Percentiles rank a stretch among this genome's conserved stretches.
phyloP scores from a whole-genome alignment of 2,329 filamentous ascomycete genomes.

The Hypoxylon sp. region DNA sequence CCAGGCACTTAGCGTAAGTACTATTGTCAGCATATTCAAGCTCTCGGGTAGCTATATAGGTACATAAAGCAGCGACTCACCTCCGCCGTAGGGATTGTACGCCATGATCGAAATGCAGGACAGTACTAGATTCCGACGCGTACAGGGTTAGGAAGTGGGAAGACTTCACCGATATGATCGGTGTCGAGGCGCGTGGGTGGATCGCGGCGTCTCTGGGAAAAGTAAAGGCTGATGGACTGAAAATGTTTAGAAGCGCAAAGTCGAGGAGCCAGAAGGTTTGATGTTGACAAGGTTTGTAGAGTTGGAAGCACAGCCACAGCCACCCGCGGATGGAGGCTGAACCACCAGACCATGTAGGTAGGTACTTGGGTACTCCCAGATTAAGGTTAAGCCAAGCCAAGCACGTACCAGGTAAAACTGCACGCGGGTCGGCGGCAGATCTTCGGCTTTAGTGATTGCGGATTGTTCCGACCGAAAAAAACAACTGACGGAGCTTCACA shows the following conservation, averaged over 20 bases:
- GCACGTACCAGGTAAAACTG: neutral
- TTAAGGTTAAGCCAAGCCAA: conserved; percentile 10
- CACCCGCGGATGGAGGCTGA: neutral
- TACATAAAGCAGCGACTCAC: conserved; percentile 48
- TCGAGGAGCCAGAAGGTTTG: conserved; percentile 14
- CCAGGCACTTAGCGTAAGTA: conserved; percentile 61
- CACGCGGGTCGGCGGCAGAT: neutral
- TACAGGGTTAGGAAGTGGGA: neutral
- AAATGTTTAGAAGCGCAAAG: conserved; percentile 31
- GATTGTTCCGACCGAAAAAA: conserved; percentile 18
- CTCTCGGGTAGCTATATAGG: neutral
- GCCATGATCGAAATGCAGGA: conserved; percentile 60
- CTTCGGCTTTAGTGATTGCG: neutral
- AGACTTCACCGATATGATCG: conserved; percentile 4
- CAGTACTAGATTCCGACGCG: conserved; percentile 4
- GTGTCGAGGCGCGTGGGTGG: conserved; percentile 12
- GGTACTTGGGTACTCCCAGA: conserved; percentile 4
- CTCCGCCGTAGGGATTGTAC: conserved; percentile 70
- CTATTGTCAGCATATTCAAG: conserved; percentile 39
- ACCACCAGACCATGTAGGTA: neutral
- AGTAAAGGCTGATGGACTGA: conserved; percentile 17
- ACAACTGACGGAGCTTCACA: conserved; percentile 18
- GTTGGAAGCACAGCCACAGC: conserved; percentile 28
- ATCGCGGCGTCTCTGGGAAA: conserved; percentile 4
- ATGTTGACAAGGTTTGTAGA: conserved; percentile 29